phyloP scores from a whole-genome alignment of 805 yeast species.

The Kodamaea hsintzibuensis region DNA sequence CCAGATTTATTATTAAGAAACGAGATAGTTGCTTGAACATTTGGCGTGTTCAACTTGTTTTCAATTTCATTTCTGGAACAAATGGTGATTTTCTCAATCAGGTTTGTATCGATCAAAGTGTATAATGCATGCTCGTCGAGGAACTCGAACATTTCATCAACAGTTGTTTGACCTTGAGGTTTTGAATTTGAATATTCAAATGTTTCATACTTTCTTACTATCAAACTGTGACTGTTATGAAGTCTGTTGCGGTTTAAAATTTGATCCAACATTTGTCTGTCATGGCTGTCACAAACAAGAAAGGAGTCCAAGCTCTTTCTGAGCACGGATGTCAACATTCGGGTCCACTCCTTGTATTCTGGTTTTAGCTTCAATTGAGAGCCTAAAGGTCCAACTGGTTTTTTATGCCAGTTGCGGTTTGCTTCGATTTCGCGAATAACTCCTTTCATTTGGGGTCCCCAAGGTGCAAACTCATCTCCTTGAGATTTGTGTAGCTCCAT shows the following conservation, averaged over 20 bases:
- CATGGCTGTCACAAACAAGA: constrained; percentile 64
- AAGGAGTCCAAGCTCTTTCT: constrained; percentile 57
- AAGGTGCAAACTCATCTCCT: constrained; percentile 46
- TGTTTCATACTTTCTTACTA: constrained; percentile 54
- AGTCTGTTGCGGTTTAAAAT: constrained; percentile 29
- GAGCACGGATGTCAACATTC: constrained; percentile 58
- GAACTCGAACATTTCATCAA: constrained; percentile 63
- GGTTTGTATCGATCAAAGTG: constrained; percentile 61
- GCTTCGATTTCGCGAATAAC: constrained; percentile 44
- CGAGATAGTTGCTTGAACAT: constrained; percentile 45
- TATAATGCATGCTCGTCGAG: constrained; percentile 55
- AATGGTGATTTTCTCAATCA: constrained; percentile 60
- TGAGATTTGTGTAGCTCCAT: constrained; percentile 20
- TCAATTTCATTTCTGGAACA: constrained; percentile 56
- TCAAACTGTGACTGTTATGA: constrained; percentile 26
- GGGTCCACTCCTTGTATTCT: constrained; percentile 57
- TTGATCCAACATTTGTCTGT: constrained; percentile 41
- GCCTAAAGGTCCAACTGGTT: constrained; percentile 86
- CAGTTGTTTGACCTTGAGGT: constrained; percentile 44
- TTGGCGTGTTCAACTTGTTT: constrained; percentile 26
- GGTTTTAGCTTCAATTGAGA: constrained; percentile 53
- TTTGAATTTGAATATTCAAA: constrained; percentile 52
- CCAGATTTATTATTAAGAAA: constrained; percentile 48
- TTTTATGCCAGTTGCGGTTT: constrained; percentile 35
- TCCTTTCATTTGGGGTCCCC: constrained; percentile 46